These are phyloP conservation scores for Henckelia pumila DNA, from an alignment of 257 asterid species.

Conservation along the genomic window DNA sequence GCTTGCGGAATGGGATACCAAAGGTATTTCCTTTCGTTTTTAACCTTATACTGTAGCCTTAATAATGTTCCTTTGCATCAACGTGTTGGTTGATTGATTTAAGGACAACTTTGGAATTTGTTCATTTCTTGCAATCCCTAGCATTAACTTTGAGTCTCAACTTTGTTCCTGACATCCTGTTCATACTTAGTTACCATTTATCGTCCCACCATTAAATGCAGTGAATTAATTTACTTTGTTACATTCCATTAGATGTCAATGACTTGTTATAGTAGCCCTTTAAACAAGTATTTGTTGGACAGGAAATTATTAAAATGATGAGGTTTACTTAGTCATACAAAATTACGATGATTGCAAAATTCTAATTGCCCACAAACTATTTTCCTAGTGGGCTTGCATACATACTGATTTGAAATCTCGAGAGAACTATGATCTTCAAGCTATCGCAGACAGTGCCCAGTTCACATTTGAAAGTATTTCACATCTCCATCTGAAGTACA, in stretches of 20 bases:
- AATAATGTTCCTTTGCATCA: conserved; percentile 5
- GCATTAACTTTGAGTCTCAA: conserved; percentile 1
- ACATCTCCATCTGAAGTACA: not conserved
- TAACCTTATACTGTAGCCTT: conserved; percentile 14
- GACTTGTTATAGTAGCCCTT: not conserved
- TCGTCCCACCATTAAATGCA: conserved; percentile 4
- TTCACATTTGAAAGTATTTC: not conserved
- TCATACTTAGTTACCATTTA: not conserved
- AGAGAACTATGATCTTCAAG: not conserved
- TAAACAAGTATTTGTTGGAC: not conserved
- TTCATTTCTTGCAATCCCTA: conserved; percentile 7
- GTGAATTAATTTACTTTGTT: not conserved
- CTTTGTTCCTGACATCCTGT: not conserved
- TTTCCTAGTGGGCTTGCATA: not conserved
- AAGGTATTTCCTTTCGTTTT: conserved; percentile 51
- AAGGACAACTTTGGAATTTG: not conserved
- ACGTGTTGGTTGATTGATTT: conserved; percentile 6
- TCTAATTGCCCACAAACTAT: not conserved
- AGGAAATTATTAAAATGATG: not conserved
- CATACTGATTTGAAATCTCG: not conserved
- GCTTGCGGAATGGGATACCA: conserved; percentile 83
- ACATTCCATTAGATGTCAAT: conserved; percentile 6
- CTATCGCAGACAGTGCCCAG: not conserved
- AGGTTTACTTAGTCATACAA: not conserved
- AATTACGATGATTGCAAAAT: not conserved